phyloP scores from a whole-genome alignment of 75 land plant genomes.

The Cupressus sempervirens region DNA sequence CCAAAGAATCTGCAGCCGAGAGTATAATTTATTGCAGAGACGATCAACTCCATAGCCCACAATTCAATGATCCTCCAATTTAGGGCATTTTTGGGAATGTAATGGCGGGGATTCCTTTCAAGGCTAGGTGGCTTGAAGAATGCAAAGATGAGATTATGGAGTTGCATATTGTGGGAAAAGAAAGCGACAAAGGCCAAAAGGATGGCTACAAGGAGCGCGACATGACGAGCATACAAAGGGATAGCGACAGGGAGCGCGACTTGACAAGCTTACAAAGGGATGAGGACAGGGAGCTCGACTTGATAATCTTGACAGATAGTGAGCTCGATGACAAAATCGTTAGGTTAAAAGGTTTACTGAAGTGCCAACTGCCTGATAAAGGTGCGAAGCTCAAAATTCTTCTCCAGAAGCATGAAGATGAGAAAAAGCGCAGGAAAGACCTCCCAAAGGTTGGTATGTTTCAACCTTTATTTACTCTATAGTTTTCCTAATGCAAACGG shows the following conservation, averaged over 20 bases:
- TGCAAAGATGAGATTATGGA: neutral
- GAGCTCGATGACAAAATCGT: neutral
- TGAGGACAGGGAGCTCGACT: neutral
- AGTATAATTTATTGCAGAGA: neutral
- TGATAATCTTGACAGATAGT: neutral
- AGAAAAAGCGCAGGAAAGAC: neutral
- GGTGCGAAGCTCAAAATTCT: neutral
- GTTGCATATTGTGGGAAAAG: neutral
- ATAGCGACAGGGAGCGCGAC: neutral
- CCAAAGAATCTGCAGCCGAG: neutral
- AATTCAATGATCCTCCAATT: neutral
- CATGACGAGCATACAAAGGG: neutral
- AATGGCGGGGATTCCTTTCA: neutral
- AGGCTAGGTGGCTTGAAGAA: neutral
- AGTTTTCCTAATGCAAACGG: neutral
- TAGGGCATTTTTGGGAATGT: no score
- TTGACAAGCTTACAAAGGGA: neutral
- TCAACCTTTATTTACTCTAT: neutral
- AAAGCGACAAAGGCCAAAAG: neutral
- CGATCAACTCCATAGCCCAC: neutral
- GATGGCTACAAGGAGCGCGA: neutral
- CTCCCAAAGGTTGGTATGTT: neutral
- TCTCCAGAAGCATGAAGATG: neutral
- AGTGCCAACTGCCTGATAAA: neutral
- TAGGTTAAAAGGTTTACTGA: neutral